These are phyloP conservation scores for Mortierella antarctica DNA, from an alignment of 192 early-diverging fungal species.

Conservation along the genomic window DNA sequence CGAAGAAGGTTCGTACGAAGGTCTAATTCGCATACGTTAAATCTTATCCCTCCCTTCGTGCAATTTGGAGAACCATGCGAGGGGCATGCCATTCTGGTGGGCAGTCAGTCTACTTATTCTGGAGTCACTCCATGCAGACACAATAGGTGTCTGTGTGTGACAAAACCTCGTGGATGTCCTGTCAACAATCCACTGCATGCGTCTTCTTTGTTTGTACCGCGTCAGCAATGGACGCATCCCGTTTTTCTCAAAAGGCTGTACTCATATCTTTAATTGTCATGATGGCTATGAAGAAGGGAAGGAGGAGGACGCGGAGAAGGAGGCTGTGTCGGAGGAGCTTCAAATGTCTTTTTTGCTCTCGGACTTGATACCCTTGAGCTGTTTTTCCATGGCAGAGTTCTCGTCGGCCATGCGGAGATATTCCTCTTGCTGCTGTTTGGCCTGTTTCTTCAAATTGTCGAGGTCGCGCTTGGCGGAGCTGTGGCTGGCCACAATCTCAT, in stretches of 20 bases:
- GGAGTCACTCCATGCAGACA: no score
- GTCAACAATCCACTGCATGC: no score
- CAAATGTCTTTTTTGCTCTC: conserved; percentile 55
- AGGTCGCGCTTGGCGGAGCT: conserved; percentile 40
- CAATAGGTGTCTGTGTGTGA: no score
- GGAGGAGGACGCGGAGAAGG: background rate
- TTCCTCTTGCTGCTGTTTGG: conserved; percentile 52
- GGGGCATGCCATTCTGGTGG: no score
- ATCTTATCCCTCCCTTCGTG: no score
- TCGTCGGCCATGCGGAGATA: conserved; percentile 55
- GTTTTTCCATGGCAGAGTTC: conserved; percentile 49
- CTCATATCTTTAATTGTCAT: no score
- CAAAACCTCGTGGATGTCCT: no score
- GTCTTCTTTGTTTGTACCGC: no score
- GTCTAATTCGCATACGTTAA: no score
- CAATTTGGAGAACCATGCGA: no score
- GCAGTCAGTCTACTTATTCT: no score
- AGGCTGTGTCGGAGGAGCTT: background rate
- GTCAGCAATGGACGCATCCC: background rate
- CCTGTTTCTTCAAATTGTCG: conserved; percentile 60
- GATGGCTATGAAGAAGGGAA: background rate
- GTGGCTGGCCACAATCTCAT: conserved; percentile 34
- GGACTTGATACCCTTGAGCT: conserved; percentile 12
- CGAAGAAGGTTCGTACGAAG: no score
- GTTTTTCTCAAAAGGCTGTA: background rate